Conservation (phyloP, 495 filamentous ascomycete genomes). For the Eremomyces bilateralis region DNA sequence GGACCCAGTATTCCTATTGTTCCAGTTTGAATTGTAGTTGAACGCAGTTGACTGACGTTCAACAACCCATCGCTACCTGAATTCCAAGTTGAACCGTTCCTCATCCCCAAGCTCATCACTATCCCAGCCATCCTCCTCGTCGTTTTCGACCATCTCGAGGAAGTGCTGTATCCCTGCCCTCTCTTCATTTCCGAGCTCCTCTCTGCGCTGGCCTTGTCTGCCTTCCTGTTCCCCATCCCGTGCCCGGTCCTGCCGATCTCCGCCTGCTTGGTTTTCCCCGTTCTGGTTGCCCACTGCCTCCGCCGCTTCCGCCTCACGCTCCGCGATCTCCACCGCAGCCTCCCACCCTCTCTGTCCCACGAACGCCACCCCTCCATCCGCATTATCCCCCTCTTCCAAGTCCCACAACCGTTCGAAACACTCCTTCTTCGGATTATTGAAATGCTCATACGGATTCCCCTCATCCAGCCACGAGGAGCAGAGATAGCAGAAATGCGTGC, state of each 20-base stretch:
- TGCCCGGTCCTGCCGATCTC: neutral
- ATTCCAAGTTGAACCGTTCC: no score
- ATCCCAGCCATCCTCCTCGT: conserved; percentile 43
- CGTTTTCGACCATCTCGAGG: conserved; percentile 29
- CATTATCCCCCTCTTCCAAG: conserved; percentile 62
- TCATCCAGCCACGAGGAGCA: conserved; percentile 70
- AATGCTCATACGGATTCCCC: conserved; percentile 70
- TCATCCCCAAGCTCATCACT: conserved; percentile 35
- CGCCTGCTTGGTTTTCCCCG: neutral
- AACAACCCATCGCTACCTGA: no score
- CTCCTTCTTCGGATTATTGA: conserved; percentile 39
- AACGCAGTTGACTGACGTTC: no score
- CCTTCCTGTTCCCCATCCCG: neutral
- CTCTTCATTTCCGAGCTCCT: neutral
- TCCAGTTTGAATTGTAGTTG: no score
- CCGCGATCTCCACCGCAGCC: neutral
- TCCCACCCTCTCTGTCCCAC: neutral
- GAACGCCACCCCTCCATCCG: conserved; percentile 4
- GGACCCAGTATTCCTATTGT: no score
- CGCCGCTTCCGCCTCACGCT: neutral
- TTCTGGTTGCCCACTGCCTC: neutral
- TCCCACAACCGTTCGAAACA: conserved; percentile 86
- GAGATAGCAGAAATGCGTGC: conserved; percentile 88
- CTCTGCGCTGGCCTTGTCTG: neutral
- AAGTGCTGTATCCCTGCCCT: conserved; percentile 27